Evolutionary conservation across 495 filamentous ascomycete genomes (phyloP), one percentile per base, ranked within the genome.

Genomic region (Pyronema omphalodes): DNA sequence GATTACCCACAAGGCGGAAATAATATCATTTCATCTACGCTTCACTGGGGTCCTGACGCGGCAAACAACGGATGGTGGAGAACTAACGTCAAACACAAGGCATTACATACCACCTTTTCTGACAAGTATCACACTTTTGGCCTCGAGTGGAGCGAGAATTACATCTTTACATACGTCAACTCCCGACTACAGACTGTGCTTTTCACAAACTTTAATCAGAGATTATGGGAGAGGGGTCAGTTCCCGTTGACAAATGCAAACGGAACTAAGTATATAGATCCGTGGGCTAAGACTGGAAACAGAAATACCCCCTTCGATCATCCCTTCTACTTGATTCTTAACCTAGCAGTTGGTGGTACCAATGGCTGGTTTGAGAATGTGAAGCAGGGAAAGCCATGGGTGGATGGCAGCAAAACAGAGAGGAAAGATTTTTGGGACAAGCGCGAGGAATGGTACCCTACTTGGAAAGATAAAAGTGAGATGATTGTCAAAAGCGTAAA

Each of bases 351-450:
- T 47, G 86, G 86, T 14, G 77, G 79, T 47, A 88, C 83, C 9
- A 91, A 88, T 57, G 85, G 84, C 15, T 91, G 83, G 82, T 93
- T 89, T 63, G 66, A 82, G 60, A 82, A 93, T 65, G 75, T 76
- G 7, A 65, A 70, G 51, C 70, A 69, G 50, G 76, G 74, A 18
- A 93, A 93, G 71, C 86, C 86, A 7, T 93, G 86, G 86, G 71
- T 86, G 35, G 83, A 91, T 62, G 67, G 59, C 5, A 78, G 74
- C 43, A 66, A 73, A 3, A 78, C 73, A 7, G 83, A 85, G 12
- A 74, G 71, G 64, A 75, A 73, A 54, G 83, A 89, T 63, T 93
- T 89, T 67, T 86, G 79, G 81, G 67, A 78, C 44, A 75, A 75
- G 1, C 71, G 71, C 35, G 65, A 79, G 54, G 64, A 74, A 41